phyloP scores from a whole-genome alignment of 1,139 yeast genomes.

The Geotrichum australiense region DNA sequence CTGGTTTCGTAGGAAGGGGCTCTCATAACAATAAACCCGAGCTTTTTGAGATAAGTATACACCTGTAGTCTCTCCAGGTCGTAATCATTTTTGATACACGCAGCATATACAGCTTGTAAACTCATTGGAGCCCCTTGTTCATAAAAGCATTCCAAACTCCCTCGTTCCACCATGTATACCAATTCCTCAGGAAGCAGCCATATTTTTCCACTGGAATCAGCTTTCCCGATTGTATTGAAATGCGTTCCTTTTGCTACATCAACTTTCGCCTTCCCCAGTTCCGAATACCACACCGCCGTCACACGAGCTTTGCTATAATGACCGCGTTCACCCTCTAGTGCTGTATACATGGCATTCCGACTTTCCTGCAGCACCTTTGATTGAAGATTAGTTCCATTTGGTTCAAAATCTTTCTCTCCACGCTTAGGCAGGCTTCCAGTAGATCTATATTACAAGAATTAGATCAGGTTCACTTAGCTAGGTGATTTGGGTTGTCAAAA shows the following conservation, averaged over 20 bases:
- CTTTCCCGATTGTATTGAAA: slow-evolving; percentile 64
- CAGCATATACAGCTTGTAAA: slow-evolving; percentile 59
- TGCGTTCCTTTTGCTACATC: slow-evolving; percentile 63
- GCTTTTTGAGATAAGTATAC: slow-evolving; percentile 66
- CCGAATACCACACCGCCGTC: slow-evolving; percentile 43
- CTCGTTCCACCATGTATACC: slow-evolving; percentile 75
- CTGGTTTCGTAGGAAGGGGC: slow-evolving; percentile 25
- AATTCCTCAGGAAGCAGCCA: slow-evolving; percentile 62
- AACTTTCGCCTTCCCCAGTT: slow-evolving; percentile 41
- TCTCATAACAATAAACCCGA: slow-evolving; percentile 64
- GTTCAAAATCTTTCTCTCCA: slow-evolving; percentile 85
- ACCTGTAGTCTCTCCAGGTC: slow-evolving; percentile 59
- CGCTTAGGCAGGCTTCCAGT: slow-evolving; percentile 45
- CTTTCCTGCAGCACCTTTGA: slow-evolving; percentile 45
- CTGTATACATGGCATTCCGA: slow-evolving; percentile 65
- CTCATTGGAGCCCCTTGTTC: slow-evolving; percentile 43
- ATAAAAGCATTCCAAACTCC: slow-evolving; percentile 56
- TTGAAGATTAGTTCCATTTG: slow-evolving; percentile 69
- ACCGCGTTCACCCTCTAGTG: slow-evolving; percentile 54
- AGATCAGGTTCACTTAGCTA: too few relatives aligned
- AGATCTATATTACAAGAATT: slow-evolving; percentile 27
- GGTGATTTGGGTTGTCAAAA: too few relatives aligned
- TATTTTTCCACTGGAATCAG: slow-evolving; percentile 43
- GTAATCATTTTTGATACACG: slow-evolving; percentile 40
- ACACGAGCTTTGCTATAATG: slow-evolving; percentile 39